A percentile compares a stretch with the other conserved stretches of the same genome.
These are phyloP conservation scores for Daldinia childiae DNA, from an alignment of 495 filamentous ascomycete species.

Conservation along the genomic window DNA sequence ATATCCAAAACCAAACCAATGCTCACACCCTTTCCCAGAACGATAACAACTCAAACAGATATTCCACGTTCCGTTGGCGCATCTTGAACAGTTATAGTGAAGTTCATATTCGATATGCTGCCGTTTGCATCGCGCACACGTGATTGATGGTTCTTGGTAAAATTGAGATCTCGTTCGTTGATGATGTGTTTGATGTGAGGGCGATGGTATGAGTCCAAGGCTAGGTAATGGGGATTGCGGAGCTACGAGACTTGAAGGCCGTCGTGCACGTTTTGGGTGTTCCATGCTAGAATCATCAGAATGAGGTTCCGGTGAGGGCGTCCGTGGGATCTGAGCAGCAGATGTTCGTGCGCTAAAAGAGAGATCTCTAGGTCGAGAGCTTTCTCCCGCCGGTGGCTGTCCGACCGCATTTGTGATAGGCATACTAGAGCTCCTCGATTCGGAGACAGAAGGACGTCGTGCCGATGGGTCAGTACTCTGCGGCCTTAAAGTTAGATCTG, in stretches of 20 bases:
- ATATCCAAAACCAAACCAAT: constrained; percentile 81
- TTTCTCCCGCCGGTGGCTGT: constrained; percentile 7
- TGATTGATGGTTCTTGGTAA: constrained; percentile 75
- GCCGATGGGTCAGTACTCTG: constrained; percentile 47
- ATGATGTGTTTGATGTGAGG: constrained; percentile 40
- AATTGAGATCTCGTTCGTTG: constrained; percentile 53
- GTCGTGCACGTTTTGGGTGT: constrained; percentile 33
- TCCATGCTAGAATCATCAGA: constrained; percentile 38
- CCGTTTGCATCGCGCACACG: constrained; percentile 73
- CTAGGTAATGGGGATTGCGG: constrained; percentile 45
- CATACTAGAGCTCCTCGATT: constrained; percentile 53
- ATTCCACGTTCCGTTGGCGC: constrained; percentile 74
- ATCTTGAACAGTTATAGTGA: constrained; percentile 78
- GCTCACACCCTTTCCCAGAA: constrained; percentile 72
- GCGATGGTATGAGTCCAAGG: constrained; percentile 43
- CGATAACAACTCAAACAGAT: constrained; percentile 84
- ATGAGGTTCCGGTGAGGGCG: constrained; percentile 31
- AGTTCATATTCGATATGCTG: constrained; percentile 79
- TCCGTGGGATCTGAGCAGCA: constrained; percentile 34
- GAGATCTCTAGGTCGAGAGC: constrained; percentile 34
- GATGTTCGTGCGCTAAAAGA: constrained; percentile 46
- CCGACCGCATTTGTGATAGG: constrained; percentile 32
- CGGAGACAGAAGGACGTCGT: constrained; percentile 49
- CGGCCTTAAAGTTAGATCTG: constrained; percentile 64
- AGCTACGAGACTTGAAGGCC: constrained; percentile 35